phyloP scores from a whole-genome alignment of 2,329 filamentous ascomycete genomes.

The Xylaria sp. region DNA sequence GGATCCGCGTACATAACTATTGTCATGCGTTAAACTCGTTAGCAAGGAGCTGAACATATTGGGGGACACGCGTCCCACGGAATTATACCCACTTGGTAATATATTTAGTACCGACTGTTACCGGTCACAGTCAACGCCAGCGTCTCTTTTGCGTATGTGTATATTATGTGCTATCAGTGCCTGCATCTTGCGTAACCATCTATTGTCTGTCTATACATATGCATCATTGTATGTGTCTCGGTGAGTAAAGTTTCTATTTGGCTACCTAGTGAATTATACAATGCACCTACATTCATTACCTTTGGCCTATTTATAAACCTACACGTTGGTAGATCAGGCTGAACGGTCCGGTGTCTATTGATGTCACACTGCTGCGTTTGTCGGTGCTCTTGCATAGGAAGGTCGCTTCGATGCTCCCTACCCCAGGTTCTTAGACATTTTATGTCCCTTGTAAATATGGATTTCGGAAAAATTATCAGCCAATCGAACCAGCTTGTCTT shows the following conservation, averaged over 20 bases:
- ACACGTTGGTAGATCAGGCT: slow-evolving; percentile 21
- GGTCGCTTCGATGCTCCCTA: slow-evolving; percentile 5
- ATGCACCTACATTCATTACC: slow-evolving; percentile 2
- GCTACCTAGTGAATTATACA: no score
- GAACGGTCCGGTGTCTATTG: slow-evolving; percentile 14
- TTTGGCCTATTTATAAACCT: no score
- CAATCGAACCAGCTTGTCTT: slow-evolving; percentile 18
- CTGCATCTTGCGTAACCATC: no score
- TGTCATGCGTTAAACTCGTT: slow-evolving; percentile 18
- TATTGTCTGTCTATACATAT: no score
- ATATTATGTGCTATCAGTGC: no score
- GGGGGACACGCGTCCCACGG: slow-evolving; percentile 26
- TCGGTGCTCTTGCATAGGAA: background rate
- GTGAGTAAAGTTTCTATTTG: background rate
- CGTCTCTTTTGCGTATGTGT: background rate
- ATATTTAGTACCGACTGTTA: slow-evolving; percentile 11
- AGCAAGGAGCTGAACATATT: slow-evolving; percentile 13
- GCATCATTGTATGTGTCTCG: background rate
- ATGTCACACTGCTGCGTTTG: background rate
- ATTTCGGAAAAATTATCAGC: slow-evolving; percentile 20
- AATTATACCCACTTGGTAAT: slow-evolving; percentile 32
- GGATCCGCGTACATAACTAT: slow-evolving; percentile 16
- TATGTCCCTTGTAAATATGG: slow-evolving; percentile 12
- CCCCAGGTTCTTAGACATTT: slow-evolving; percentile 23
- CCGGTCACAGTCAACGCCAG: slow-evolving; percentile 9